A percentile compares a stretch with the other conserved stretches of the same genome.
phyloP scores from a whole-genome alignment of 768 basidiomycete genomes.

The Suillus decipiens region DNA sequence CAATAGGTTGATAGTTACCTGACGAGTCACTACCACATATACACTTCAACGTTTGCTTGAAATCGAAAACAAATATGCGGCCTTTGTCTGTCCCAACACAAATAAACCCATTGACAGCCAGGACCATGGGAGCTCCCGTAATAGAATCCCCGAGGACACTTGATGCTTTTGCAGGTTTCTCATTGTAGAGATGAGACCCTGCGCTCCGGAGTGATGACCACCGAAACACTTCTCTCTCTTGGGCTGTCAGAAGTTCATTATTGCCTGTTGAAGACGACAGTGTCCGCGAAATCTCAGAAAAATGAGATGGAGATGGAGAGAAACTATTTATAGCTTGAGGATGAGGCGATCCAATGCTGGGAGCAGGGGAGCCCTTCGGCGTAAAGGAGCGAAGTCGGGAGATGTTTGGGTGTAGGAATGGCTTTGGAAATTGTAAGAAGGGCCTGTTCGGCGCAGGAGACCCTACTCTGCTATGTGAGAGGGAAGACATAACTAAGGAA shows the following conservation, averaged over 20 bases:
- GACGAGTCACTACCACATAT: constrained; percentile 72
- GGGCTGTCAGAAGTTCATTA: constrained; percentile 21
- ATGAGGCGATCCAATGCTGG: constrained; percentile 44
- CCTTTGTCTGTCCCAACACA: constrained; percentile 88
- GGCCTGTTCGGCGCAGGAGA: constrained; percentile 37
- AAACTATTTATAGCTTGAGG: constrained; percentile 44
- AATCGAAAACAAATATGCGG: constrained; percentile 82
- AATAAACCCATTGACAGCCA: constrained; percentile 85
- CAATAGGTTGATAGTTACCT: constrained; percentile 44
- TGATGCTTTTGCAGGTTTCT: constrained; percentile 57
- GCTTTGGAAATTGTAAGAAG: constrained; percentile 40
- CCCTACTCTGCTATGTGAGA: constrained; percentile 41
- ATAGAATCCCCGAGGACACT: constrained; percentile 59
- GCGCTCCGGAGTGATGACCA: constrained; percentile 73
- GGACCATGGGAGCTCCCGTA: constrained; percentile 71
- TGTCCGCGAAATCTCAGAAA: constrained; percentile 69
- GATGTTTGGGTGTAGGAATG: constrained; percentile 72
- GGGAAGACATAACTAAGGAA: constrained; percentile 29
- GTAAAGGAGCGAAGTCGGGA: constrained; percentile 78
- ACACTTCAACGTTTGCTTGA: constrained; percentile 80
- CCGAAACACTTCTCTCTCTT: constrained; percentile 62
- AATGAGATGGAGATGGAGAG: constrained; percentile 62
- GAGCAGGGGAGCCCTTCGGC: constrained; percentile 45
- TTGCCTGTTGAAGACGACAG: constrained; percentile 53
- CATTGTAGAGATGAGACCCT: constrained; percentile 55